Evolutionary conservation across 192 early-diverging fungal genomes (phyloP).

Genomic region (Coemansia sp.): DNA sequence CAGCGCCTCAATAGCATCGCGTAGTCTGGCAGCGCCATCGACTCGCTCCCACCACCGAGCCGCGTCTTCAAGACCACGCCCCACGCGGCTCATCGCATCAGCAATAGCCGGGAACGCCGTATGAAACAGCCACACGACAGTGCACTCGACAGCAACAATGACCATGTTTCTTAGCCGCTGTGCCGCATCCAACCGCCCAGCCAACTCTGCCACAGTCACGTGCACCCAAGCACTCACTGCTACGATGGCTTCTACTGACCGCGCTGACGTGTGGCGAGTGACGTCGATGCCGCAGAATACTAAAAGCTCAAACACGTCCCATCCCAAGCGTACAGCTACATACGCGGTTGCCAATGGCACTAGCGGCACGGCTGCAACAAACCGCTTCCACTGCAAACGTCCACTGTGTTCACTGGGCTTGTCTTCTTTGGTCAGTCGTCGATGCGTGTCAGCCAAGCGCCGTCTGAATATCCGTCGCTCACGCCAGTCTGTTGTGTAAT

Average conservation of each 20-base stretch:
- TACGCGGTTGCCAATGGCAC: conserved; percentile 51
- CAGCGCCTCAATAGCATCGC: conserved; percentile 21
- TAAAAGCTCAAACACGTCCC: conserved; percentile 48
- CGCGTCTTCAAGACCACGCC: not conserved
- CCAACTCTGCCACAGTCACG: not conserved
- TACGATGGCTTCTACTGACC: not conserved
- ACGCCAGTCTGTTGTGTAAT: conserved; percentile 51
- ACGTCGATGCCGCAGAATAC: conserved; percentile 45
- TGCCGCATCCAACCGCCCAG: conserved; percentile 13
- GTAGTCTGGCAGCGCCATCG: conserved; percentile 20
- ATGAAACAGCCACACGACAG: conserved; percentile 38
- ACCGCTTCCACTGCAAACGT: conserved; percentile 32
- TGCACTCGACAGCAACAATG: conserved; percentile 27
- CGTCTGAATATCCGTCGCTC: conserved; percentile 42
- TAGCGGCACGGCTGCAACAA: conserved; percentile 43
- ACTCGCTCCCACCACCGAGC: conserved; percentile 36
- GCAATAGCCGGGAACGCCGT: conserved; percentile 23
- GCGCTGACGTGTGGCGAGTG: not conserved
- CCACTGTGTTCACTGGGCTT: not conserved
- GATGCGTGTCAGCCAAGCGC: conserved; percentile 28
- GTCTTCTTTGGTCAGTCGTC: conserved; percentile 8
- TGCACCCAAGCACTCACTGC: not conserved
- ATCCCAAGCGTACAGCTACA: conserved; percentile 29
- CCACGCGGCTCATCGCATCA: not conserved
- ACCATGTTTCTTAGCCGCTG: conserved; percentile 12